Conservation (phyloP, 371 early-diverging fungal species). For the Lichtheimia ramosa region DNA sequence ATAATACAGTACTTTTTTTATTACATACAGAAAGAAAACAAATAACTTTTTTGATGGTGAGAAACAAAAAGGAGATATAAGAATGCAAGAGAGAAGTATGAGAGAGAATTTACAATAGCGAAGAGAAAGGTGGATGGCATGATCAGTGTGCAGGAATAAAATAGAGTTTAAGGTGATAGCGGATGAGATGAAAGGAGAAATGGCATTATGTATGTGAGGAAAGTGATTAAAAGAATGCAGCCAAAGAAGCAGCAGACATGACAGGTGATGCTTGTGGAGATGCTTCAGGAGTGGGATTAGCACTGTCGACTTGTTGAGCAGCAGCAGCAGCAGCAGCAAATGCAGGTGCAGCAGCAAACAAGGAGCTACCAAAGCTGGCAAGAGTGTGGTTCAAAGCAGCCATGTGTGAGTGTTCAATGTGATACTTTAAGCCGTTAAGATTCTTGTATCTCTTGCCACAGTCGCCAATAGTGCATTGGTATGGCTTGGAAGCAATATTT, state of each 20-base stretch:
- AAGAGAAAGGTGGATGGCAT: slow-evolving; percentile 7
- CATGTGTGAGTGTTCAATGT: slow-evolving; percentile 87
- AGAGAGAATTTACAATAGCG: neutral
- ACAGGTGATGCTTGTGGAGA: slow-evolving; percentile 19
- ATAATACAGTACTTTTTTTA: slow-evolving; percentile 1
- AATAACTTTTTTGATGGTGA: neutral
- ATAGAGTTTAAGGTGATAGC: slow-evolving; percentile 5
- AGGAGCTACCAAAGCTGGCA: slow-evolving; percentile 42
- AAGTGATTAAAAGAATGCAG: slow-evolving; percentile 11
- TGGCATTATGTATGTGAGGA: neutral
- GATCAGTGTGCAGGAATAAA: slow-evolving; percentile 4
- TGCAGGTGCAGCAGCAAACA: slow-evolving; percentile 24
- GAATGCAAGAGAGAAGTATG: neutral
- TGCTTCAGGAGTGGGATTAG: slow-evolving; percentile 9
- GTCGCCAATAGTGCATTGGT: slow-evolving; percentile 54
- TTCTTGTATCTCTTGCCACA: slow-evolving; percentile 66
- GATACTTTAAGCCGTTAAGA: slow-evolving; percentile 96
- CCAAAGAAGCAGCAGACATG: slow-evolving; percentile 16
- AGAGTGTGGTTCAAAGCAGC: slow-evolving; percentile 49
- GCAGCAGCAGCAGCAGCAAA: slow-evolving; percentile 16
- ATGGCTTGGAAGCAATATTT: slow-evolving; percentile 71
- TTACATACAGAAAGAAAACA: neutral
- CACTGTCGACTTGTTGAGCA: slow-evolving; percentile 4
- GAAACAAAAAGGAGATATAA: neutral
- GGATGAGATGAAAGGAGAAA: slow-evolving; percentile 6